Base-by-base conservation (phyloP, 1,284 basidiomycete species). In the Pulveroboletus sp. region DNA sequence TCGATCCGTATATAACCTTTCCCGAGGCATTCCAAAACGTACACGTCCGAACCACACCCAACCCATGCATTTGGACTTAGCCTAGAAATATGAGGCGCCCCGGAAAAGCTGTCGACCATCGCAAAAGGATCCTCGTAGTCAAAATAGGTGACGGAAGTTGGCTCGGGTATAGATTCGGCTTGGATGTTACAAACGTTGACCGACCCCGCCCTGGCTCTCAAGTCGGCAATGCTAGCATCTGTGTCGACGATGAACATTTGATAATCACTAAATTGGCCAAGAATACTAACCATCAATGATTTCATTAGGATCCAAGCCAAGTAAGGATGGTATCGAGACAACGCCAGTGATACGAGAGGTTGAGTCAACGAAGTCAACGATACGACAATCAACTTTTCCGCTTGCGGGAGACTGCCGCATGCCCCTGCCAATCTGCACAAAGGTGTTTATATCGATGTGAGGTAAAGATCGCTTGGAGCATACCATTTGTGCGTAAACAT, bases 401-500 rank as follows among this genome's bases (percentile, higher is more conserved):
- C 92, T 95, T 7, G 72, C 72, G 2, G 92, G 91, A 0, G 91
- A 94, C 26, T 92, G 79, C 54, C 96, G 81, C 81, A 98, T 89
- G 10, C 96, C 96, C 51, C 96, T 83, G 0, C 96, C 96, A 62
- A 98, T 93, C 92, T 94, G 58, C 7, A 43, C 18, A n/a, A 40
- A 40, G 20, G 50, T 31, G 42, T 53, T 22, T 47, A 39, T n/a
- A 33, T 8, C 8, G 42, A 38, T 25, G 24, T 36, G 31, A 40
- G 33, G 29, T 28, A 39, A 42, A 35, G 43, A 24, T 17, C 14
- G 44, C 18, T n/a, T 33, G 26, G 43, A 45, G 56, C 78, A 43
- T 58, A 91, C 92, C 95, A 98, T 99, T 68, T 98, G 96, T 5
- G 91, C 85, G 65, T 96, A 95, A 10, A 97, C 73, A 70, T 96